Conservation (phyloP, 148 eudicot species). For the Nyssa sinensis region DNA sequence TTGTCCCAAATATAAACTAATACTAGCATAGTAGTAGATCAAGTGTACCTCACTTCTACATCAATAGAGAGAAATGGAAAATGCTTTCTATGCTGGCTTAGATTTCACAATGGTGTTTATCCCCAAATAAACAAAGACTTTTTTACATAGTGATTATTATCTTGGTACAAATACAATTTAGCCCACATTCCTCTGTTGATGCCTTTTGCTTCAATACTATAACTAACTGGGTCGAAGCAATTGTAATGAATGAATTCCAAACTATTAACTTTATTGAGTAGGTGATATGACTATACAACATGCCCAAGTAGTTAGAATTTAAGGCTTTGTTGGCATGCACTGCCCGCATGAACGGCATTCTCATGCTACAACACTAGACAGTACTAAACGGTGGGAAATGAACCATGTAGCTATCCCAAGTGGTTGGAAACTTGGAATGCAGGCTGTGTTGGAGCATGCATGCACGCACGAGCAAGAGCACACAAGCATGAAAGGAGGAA, state of each 20-base stretch:
- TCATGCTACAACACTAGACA: conserved; percentile 11
- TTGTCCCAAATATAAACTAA: background rate
- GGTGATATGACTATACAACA: background rate
- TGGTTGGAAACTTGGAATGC: background rate
- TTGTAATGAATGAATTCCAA: background rate
- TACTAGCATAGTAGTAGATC: background rate
- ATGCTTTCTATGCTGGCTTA: background rate
- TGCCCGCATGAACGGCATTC: background rate
- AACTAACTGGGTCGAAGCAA: background rate
- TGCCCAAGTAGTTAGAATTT: too few relatives aligned
- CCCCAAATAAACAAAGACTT: background rate
- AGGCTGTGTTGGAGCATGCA: too few relatives aligned
- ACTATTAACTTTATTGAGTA: background rate
- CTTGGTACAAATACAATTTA: background rate
- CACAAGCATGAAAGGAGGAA: background rate
- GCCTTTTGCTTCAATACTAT: background rate
- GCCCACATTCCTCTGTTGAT: background rate
- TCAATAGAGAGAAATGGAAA: background rate
- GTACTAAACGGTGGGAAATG: background rate
- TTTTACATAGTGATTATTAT: background rate
- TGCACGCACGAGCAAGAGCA: too few relatives aligned
- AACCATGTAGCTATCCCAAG: background rate
- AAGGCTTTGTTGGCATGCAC: too few relatives aligned
- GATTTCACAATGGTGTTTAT: background rate
- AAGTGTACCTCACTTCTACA: background rate